phyloP scores from a whole-genome alignment of 2,329 filamentous ascomycete species.

The Lachnellula arida region DNA sequence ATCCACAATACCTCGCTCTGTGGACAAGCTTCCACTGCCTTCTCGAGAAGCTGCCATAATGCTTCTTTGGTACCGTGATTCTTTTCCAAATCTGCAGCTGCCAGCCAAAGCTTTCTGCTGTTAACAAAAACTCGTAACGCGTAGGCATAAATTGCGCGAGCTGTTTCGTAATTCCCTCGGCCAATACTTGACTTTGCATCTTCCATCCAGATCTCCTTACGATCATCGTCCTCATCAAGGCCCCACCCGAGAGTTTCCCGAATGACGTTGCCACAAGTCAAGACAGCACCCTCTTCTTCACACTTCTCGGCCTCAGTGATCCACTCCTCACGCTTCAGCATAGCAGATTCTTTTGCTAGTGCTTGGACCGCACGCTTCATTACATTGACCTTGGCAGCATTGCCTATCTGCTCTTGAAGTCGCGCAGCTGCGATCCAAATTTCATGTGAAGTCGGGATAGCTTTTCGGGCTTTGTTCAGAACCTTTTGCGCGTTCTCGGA shows the following conservation, averaged over 20 bases:
- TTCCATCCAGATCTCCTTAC: constrained; percentile 93
- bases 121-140: constrained; percentile 84
- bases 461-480: constrained; percentile 90
- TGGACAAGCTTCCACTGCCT: constrained; percentile 89
- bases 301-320: constrained; percentile 91
- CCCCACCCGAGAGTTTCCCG: constrained; percentile 89
- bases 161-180: constrained; percentile 81
- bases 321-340: constrained; percentile 98
- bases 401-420: constrained; percentile 82
- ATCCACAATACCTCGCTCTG: constrained; percentile 92
- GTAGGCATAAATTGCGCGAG: constrained; percentile 89
- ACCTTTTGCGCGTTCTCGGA: constrained; percentile 92
- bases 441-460: constrained; percentile 86
- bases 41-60: constrained; percentile 80
- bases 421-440: constrained; percentile 95
- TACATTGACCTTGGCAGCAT: constrained; percentile 74
- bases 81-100: constrained; percentile 85
- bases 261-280: constrained; percentile 87
- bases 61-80: constrained; percentile 81
- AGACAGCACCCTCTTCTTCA: constrained; percentile 81
- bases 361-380: constrained; percentile 93
- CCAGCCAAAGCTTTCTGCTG: constrained; percentile 83
- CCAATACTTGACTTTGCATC: constrained; percentile 81
- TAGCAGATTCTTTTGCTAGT: constrained; percentile 84
- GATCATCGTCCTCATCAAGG: constrained; percentile 91